Base-by-base conservation (phyloP, 2,329 filamentous ascomycete genomes). In the Epichloe festucae region DNA sequence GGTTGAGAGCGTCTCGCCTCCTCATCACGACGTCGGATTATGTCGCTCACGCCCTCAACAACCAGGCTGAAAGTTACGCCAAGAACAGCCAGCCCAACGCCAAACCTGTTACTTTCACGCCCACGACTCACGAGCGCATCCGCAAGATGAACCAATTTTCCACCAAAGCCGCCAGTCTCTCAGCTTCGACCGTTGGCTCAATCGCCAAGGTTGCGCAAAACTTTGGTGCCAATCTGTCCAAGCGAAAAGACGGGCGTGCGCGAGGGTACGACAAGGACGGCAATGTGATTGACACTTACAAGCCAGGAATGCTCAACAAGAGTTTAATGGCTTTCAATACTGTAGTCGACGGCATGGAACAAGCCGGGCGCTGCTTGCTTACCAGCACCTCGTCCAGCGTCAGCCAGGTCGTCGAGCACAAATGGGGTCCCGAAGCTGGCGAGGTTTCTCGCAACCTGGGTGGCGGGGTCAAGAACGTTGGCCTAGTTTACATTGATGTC, bases 311-410 rank as follows among this genome's bases (percentile, higher is more conserved):
- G 34, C 71, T 98, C 58, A 98, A 98, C 72, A 96, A 95, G 75
- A 89, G 84, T 56, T 74, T 98, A 72, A 97, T 98, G 73, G 93
- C 93, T 0, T 97, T 97, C 67, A 89, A 86, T 40, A 98, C 93
- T 0, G 81, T 98, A 44, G 87, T 89, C 23, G 93, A 98, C 62
- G 93, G 93, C 39, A 86, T 97, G 53, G 90, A 95, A 58, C 85
- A 95, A 59, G 86, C 88, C 2, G 87, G 89, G 1, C 84, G 85
- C 50, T 87, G 81, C 55, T 72, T 98, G 34, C 75, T 98, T 34
- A 79, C 78, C 4, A 83, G 84, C 10, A 81, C 85, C 3, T 85
- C 87, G 3, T 75, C 77, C 1, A 89, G 91, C n/a, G 85, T 91
- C 23, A 89, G 82, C 38, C 87, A 84, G 0, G 84, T 96, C 49